These are phyloP conservation scores for Graphiopsis chlorocephala DNA, from an alignment of 2,329 filamentous ascomycete species.

Conservation along the genomic window DNA sequence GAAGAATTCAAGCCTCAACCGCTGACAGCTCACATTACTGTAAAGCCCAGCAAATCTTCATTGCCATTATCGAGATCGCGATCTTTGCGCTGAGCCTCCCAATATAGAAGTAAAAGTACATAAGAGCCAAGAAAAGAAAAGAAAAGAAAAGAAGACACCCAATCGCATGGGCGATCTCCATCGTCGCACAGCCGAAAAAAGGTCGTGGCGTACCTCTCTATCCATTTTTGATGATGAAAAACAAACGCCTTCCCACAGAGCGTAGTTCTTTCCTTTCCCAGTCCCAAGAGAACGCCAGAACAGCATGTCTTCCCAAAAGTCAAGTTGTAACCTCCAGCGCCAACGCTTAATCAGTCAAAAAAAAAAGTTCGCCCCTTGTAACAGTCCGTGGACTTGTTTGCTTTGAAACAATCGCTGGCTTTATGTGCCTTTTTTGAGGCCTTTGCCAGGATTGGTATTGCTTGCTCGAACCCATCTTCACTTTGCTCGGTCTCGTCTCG, in stretches of 20 bases:
- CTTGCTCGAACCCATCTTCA: neutral
- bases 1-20: neutral
- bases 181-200: neutral
- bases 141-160: neutral
- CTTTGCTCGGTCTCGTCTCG: neutral
- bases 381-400: neutral
- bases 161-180: neutral
- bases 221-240: neutral
- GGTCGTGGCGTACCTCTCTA: neutral
- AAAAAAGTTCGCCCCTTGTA: neutral
- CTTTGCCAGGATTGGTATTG: neutral
- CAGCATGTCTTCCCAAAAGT: neutral
- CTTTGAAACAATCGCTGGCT: neutral
- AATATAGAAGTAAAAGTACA: neutral
- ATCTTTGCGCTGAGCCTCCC: neutral
- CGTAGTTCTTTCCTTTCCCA: neutral
- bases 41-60: neutral
- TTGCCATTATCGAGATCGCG: neutral
- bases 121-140: neutral
- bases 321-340: constrained; percentile 24
- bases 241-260: neutral
- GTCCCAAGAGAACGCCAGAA: neutral
- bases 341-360: constrained; percentile 22
- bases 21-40: neutral
- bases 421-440: neutral